Evolutionary conservation across 108 stramenopile species (phyloP).

Genomic region (Parmales sp.): DNA sequence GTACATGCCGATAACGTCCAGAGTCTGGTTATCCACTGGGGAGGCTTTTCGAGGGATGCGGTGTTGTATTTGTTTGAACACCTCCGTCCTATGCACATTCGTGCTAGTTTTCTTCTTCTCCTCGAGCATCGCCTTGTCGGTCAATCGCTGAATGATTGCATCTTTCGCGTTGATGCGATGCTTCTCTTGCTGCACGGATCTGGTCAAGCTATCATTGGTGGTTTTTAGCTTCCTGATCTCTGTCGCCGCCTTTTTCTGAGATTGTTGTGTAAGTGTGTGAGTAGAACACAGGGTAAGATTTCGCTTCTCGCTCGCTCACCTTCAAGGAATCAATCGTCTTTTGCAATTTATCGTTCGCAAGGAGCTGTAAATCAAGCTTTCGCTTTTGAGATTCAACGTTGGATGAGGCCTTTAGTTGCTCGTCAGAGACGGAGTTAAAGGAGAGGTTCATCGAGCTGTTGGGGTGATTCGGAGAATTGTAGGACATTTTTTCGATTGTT

Average conservation of each 20-base stretch:
- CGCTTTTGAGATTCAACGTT: no score
- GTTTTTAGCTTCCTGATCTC: conserved; percentile 11
- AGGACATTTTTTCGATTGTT: no score
- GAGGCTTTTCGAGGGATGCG: conserved; percentile 11
- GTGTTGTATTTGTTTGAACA: background rate
- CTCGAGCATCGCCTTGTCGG: conserved; percentile 12
- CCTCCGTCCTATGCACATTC: background rate
- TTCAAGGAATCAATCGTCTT: no score
- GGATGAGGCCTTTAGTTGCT: no score
- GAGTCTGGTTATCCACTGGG: conserved; percentile 9
- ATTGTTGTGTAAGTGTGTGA: no score
- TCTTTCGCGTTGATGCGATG: conserved; percentile 21
- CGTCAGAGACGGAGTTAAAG: no score
- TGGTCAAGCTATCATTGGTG: conserved; percentile 1
- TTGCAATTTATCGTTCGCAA: no score
- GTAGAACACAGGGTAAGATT: no score
- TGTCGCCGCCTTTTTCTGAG: conserved; percentile 7
- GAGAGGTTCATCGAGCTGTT: no score
- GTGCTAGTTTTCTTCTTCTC: background rate
- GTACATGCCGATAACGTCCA: conserved; percentile 13
- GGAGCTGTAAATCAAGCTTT: no score
- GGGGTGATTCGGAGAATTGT: no score
- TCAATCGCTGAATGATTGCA: conserved; percentile 12
- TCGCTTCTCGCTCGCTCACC: no score
- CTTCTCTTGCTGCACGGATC: background rate